Evolutionary conservation across 345 rosid species (phyloP).

Genomic region (Aegle marmelos): DNA sequence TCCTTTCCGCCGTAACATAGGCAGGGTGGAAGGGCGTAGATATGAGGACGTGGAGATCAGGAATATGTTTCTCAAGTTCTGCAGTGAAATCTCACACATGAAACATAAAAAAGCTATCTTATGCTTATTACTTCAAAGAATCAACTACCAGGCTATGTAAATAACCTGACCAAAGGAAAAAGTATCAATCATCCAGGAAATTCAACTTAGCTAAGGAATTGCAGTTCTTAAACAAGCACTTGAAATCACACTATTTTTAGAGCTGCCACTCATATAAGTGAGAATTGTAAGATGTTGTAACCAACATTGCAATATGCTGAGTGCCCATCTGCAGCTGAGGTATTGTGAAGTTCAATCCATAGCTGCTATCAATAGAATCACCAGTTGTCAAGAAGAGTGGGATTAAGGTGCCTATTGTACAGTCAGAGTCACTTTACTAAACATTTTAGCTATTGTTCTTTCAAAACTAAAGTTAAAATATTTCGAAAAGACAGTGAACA

Average conservation of each 20-base stretch:
- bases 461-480: no score
- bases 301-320: background rate
- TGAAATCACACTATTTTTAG: background rate
- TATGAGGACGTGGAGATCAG: constrained; percentile 83
- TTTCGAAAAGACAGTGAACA: background rate
- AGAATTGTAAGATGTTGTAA: background rate
- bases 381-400: background rate
- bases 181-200: background rate
- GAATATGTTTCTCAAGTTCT: constrained; percentile 88
- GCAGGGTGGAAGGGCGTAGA: constrained; percentile 95
- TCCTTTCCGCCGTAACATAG: constrained; percentile 84
- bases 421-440: background rate
- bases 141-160: background rate
- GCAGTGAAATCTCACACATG: constrained; percentile 10
- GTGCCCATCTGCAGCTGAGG: background rate
- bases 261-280: background rate
- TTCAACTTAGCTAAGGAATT: background rate
- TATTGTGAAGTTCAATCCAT: background rate
- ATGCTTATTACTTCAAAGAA: background rate
- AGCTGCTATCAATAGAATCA: background rate
- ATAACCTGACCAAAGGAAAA: background rate
- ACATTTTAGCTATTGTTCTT: background rate
- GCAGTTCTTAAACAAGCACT: background rate
- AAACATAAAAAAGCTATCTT: background rate
- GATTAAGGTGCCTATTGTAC: background rate